phyloP scores from a whole-genome alignment of 192 early-diverging fungal genomes.

The Coemansia sp. region DNA sequence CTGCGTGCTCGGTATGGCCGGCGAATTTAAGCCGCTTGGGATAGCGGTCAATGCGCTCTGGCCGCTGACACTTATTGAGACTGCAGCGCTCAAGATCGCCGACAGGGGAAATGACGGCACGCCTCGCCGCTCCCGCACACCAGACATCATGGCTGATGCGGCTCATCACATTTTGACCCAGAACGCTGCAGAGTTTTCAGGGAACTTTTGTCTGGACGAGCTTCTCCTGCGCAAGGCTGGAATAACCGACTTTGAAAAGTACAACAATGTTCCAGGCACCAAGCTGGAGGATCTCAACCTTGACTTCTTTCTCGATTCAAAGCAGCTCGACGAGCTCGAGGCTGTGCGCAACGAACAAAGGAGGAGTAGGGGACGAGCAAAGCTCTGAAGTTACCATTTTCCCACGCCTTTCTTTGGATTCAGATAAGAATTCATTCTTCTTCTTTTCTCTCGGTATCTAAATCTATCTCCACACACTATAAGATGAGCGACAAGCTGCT shows the following conservation, averaged over 20 bases:
- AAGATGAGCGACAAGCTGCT: background rate
- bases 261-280: constrained; percentile 60
- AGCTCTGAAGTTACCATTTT: constrained; percentile 1
- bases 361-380: background rate
- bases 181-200: constrained; percentile 56
- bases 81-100: constrained; percentile 61
- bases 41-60: constrained; percentile 78
- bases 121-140: constrained; percentile 27
- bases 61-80: constrained; percentile 79
- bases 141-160: constrained; percentile 82
- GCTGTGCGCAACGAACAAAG: constrained; percentile 34
- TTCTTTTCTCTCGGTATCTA: background rate
- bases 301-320: constrained; percentile 65
- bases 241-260: constrained; percentile 69
- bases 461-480: background rate
- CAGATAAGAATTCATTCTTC: background rate
- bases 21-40: constrained; percentile 64
- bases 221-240: constrained; percentile 69
- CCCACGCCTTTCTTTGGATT: background rate
- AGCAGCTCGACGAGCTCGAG: constrained; percentile 45
- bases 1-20: constrained; percentile 71
- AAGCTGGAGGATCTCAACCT: constrained; percentile 57
- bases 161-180: constrained; percentile 66
- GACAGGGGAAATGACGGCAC: constrained; percentile 9
- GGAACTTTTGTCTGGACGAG: constrained; percentile 82